These are phyloP conservation scores for Parastagonospora nodorum DNA, from an alignment of 2,329 filamentous ascomycete genomes.

Conservation along the genomic window DNA sequence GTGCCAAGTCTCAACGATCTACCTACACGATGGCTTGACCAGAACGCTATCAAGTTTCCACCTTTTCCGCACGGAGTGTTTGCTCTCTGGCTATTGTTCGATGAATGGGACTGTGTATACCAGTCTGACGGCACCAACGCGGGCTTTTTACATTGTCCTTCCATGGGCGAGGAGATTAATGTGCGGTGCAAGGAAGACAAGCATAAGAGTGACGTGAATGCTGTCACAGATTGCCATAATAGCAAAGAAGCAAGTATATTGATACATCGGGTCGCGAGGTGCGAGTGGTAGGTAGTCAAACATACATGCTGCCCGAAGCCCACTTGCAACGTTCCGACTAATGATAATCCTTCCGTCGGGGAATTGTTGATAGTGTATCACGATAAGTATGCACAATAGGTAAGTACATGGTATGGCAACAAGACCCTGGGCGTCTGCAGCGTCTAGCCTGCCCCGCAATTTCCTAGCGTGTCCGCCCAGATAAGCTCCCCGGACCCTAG, in stretches of 20 bases:
- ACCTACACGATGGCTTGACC: background rate
- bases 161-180: background rate
- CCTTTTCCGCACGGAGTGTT: conserved; percentile 1
- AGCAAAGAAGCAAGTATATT: background rate
- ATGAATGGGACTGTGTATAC: background rate
- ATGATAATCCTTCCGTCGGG: too few relatives aligned
- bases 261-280: background rate
- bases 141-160: background rate
- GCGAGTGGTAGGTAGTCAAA: background rate
- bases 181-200: conserved; percentile 1
- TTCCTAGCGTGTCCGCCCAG: too few relatives aligned
- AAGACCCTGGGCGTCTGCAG: too few relatives aligned
- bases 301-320: too few relatives aligned
- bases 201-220: background rate
- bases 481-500: too few relatives aligned
- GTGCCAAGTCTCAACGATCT: background rate
- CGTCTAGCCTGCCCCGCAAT: too few relatives aligned
- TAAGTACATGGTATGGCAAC: too few relatives aligned
- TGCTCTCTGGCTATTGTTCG: background rate
- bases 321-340: too few relatives aligned
- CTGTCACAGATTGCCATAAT: background rate
- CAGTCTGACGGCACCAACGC: background rate
- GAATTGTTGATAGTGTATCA: too few relatives aligned
- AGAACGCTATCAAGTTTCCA: background rate
- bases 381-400: too few relatives aligned